These are phyloP conservation scores for Ramicandelaber brevisporus DNA, from an alignment of 192 early-diverging fungal species.

Conservation along the genomic window DNA sequence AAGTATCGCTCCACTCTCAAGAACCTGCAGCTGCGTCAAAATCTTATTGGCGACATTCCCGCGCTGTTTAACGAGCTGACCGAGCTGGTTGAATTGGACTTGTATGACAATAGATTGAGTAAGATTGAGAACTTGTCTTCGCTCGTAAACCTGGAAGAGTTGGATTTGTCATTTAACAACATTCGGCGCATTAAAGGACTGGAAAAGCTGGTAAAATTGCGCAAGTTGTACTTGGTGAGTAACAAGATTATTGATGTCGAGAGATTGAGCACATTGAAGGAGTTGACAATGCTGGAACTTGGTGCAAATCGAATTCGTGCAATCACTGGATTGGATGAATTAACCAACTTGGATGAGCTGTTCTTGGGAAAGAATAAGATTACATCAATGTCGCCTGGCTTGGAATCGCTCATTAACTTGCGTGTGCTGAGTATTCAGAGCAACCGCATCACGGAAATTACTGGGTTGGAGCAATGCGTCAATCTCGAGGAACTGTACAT, in stretches of 20 bases:
- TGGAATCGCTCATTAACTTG: conserved; percentile 7
- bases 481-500: conserved; percentile 77
- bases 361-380: conserved; percentile 99
- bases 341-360: conserved; percentile 64
- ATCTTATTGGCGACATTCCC: conserved; percentile 44
- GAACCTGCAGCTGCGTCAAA: conserved; percentile 61
- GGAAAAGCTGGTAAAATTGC: conserved; percentile 26
- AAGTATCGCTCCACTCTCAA: conserved; percentile 13
- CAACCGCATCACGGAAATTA: conserved; percentile 57
- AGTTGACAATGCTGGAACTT: conserved; percentile 67
- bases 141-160: conserved; percentile 27
- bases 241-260: conserved; percentile 77
- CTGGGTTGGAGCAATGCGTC: conserved; percentile 37
- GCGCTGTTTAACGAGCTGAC: conserved; percentile 23
- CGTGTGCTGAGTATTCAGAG: conserved; percentile 36
- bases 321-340: conserved; percentile 57
- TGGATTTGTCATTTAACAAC: conserved; percentile 95
- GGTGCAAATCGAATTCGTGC: conserved; percentile 82
- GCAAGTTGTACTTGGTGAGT: conserved; percentile 69
- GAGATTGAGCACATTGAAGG: conserved; percentile 31
- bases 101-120: conserved; percentile 86
- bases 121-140: conserved; percentile 35
- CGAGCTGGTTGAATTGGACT: conserved; percentile 53
- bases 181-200: conserved; percentile 55
- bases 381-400: too few species aligned